Evolutionary conservation across 371 early-diverging fungal species (phyloP).

Genomic region (Conidiobolus coronatus): DNA sequence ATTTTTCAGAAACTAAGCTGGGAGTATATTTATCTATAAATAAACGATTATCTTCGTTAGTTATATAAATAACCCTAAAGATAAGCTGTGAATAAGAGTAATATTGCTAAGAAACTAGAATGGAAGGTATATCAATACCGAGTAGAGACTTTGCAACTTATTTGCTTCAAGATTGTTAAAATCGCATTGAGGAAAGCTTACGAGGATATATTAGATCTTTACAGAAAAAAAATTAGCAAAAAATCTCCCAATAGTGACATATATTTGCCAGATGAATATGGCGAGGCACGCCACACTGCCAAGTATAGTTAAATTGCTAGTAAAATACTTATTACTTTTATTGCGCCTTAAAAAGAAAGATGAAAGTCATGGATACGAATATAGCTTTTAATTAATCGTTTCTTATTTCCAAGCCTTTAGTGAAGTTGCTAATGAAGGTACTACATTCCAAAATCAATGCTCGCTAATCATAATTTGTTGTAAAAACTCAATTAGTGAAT

Average conservation of each 20-base stretch:
- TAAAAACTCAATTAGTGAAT: slow-evolving; percentile 75
- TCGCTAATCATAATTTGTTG: slow-evolving; percentile 85
- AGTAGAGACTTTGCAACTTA: too few species aligned
- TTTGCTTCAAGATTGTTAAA: too few species aligned
- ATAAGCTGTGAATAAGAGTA: slow-evolving; percentile 73
- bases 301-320: too few species aligned
- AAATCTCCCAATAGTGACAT: too few species aligned
- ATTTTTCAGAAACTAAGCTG: slow-evolving; percentile 84
- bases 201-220: too few species aligned
- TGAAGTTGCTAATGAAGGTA: slow-evolving; percentile 48
- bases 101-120: slow-evolving; percentile 85
- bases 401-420: slow-evolving; percentile 50
- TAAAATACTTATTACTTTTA: too few species aligned
- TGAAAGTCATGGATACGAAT: slow-evolving; percentile 44
- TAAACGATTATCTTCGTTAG: slow-evolving; percentile 49
- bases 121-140: slow-evolving; percentile 95
- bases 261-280: too few species aligned
- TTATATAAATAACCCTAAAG: slow-evolving; percentile 51
- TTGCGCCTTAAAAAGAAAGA: slow-evolving; percentile 47
- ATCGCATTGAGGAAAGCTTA: too few species aligned
- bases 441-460: slow-evolving; percentile 54
- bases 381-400: slow-evolving; percentile 34
- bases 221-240: too few species aligned
- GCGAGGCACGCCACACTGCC: too few species aligned
- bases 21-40: slow-evolving; percentile 77